phyloP scores from a whole-genome alignment of 768 basidiomycete genomes.

The Lactarius hatsudake region DNA sequence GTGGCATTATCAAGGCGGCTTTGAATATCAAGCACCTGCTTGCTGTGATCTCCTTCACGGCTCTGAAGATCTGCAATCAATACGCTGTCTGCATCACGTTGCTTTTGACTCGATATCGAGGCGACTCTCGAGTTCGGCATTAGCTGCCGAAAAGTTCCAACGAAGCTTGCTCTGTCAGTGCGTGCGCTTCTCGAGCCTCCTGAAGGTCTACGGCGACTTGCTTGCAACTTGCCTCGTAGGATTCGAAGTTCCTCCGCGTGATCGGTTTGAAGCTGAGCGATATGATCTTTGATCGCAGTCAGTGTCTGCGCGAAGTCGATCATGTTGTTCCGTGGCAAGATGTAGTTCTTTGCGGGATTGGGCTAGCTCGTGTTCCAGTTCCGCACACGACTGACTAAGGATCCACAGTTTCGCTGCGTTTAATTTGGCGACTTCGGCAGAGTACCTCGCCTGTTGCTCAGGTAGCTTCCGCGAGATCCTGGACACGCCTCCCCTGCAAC shows the following conservation, averaged over 20 bases:
- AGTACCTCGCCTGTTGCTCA: conserved; percentile 1
- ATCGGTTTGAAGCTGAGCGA: conserved; percentile 16
- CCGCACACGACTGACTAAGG: conserved; percentile 14
- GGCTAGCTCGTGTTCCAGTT: conserved; percentile 28
- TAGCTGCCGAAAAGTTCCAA: conserved; percentile 21
- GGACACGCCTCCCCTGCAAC: conserved; percentile 18
- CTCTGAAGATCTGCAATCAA: conserved; percentile 9
- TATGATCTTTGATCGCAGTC: conserved; percentile 14
- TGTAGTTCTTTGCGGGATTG: conserved; percentile 28
- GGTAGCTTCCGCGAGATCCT: conserved; percentile 11
- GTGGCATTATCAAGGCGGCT: conserved; percentile 7
- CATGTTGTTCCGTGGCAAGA: conserved; percentile 16
- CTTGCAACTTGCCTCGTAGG: conserved; percentile 28
- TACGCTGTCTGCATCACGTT: conserved; percentile 11
- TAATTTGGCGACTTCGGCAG: conserved; percentile 20
- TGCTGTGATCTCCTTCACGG: conserved; percentile 2
- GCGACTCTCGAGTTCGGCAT: conserved; percentile 23
- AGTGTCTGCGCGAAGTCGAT: conserved; percentile 12
- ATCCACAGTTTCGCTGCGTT: conserved; percentile 24
- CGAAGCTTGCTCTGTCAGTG: conserved; percentile 36
- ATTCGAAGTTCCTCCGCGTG: conserved; percentile 28
- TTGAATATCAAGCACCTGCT: conserved; percentile 13
- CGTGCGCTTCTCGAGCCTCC: conserved; percentile 22
- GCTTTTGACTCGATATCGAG: conserved; percentile 9
- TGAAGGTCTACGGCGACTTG: conserved; percentile 27